phyloP scores from a whole-genome alignment of 805 yeast species.

The Lipomyces spencermartinsiae region DNA sequence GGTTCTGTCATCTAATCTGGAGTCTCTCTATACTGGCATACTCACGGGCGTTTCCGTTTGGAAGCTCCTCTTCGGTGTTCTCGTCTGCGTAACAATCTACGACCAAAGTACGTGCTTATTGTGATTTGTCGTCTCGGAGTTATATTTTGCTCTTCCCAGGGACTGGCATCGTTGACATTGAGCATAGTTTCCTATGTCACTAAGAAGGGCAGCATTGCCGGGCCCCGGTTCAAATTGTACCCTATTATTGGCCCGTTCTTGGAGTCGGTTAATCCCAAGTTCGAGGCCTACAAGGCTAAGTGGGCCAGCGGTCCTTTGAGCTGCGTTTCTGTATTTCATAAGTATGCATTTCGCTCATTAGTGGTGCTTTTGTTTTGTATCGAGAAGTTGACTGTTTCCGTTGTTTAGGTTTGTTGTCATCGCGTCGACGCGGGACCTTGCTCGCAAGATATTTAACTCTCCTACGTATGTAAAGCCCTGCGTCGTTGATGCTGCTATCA shows the following conservation, averaged over 20 bases:
- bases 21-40: neutral
- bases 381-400: neutral
- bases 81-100: slow-evolving; percentile 18
- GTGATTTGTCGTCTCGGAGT: neutral
- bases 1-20: neutral
- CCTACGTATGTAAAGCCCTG: slow-evolving; percentile 94
- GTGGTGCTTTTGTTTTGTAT: neutral
- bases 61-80: slow-evolving; percentile 22
- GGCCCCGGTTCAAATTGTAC: slow-evolving; percentile 87
- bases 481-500: slow-evolving; percentile 95
- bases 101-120: slow-evolving; percentile 35
- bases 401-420: slow-evolving; percentile 74
- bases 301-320: slow-evolving; percentile 95
- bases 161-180: slow-evolving; percentile 44
- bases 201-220: slow-evolving; percentile 87
- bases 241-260: slow-evolving; percentile 96
- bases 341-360: slow-evolving; percentile 45
- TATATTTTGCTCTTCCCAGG: neutral
- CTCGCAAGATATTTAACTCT: slow-evolving; percentile 83
- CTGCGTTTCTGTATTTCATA: slow-evolving; percentile 97
- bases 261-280: slow-evolving; percentile 93
- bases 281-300: slow-evolving; percentile 88
- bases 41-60: slow-evolving; percentile 17
- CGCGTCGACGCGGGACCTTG: slow-evolving; percentile 85
- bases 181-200: slow-evolving; percentile 76